Evolutionary conservation across 208 protist genomes (phyloP).

Genomic region (Crithidia brevicula): DNA sequence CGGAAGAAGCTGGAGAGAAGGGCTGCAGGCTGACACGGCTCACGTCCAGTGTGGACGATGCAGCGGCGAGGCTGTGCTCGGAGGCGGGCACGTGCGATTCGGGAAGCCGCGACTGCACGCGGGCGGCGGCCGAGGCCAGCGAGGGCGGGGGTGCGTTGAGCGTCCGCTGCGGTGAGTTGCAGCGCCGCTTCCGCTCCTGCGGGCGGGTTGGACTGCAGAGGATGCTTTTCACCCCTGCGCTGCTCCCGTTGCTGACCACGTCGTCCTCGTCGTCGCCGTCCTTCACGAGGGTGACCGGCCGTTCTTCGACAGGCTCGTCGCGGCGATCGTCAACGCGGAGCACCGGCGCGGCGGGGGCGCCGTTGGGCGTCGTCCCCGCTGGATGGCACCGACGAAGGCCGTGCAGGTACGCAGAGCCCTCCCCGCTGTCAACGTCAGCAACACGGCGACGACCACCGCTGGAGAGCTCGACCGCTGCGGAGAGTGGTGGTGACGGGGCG

Average conservation of each 20-base stretch:
- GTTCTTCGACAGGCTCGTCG: no score
- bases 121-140: no score
- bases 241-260: conserved; percentile 7
- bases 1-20: no score
- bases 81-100: no score
- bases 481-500: conserved; percentile 1
- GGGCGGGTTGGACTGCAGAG: not conserved
- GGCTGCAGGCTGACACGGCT: no score
- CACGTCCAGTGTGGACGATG: no score
- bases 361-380: not conserved
- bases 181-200: not conserved
- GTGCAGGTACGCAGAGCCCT: not conserved
- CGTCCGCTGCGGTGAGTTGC: not conserved
- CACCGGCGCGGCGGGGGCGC: no score
- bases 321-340: no score
- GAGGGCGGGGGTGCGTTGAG: no score
- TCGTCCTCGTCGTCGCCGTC: not conserved
- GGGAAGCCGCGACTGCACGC: no score
- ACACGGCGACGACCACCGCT: not conserved
- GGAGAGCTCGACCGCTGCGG: not conserved
- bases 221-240: not conserved
- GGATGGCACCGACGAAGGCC: not conserved
- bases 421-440: not conserved
- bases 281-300: no score
- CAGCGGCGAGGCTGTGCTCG: not conserved